Percentiles rank a stretch among this genome's conserved stretches.
Conservation (phyloP, 495 filamentous ascomycete genomes). For the Cetradonia linearis region DNA sequence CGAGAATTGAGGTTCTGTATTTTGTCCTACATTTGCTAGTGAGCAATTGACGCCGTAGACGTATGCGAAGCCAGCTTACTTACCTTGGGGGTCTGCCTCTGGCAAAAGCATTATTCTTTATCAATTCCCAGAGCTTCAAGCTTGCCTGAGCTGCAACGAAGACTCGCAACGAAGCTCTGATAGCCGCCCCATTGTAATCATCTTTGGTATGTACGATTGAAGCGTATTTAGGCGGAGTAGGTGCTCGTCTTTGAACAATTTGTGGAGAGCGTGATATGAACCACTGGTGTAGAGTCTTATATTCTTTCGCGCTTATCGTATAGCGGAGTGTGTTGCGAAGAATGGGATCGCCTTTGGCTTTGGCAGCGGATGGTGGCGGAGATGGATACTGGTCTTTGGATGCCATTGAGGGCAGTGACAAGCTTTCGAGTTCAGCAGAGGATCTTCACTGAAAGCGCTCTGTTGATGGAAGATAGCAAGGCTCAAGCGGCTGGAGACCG, state of each 20-base stretch:
- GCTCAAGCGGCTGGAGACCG: neutral
- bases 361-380: constrained; percentile 14
- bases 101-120: constrained; percentile 32
- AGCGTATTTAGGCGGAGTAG: constrained; percentile 45
- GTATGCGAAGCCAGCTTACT: constrained; percentile 26
- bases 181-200: constrained; percentile 69
- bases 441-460: neutral
- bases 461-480: neutral
- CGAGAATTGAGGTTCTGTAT: constrained; percentile 45
- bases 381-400: constrained; percentile 20
- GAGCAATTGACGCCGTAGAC: neutral
- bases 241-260: constrained; percentile 48
- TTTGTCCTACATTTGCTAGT: constrained; percentile 29
- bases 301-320: constrained; percentile 75
- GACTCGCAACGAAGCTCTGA: constrained; percentile 65
- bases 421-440: neutral
- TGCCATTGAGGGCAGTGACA: constrained; percentile 1
- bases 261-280: constrained; percentile 55
- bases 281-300: constrained; percentile 69
- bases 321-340: constrained; percentile 69
- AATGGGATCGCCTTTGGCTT: constrained; percentile 19
- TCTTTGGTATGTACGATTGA: constrained; percentile 43
- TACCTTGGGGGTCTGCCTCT: constrained; percentile 36
- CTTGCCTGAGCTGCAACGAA: constrained; percentile 59
- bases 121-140: constrained; percentile 57